Base-by-base conservation (phyloP, 192 early-diverging fungal species). In the Coemansia sp. region DNA sequence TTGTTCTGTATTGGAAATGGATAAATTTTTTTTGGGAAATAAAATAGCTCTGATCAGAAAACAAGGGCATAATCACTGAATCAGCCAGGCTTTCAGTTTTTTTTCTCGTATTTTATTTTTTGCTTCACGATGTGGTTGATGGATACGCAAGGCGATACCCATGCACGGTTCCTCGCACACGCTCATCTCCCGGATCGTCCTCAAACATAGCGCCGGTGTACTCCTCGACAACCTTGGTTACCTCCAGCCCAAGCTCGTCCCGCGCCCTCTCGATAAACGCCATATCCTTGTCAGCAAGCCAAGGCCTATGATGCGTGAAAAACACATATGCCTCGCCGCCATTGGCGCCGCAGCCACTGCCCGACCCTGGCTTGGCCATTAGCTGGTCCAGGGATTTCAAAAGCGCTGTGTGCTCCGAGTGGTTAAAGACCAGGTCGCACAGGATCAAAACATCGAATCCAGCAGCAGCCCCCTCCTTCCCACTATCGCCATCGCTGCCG, bases 381-480 rank as follows among this genome's bases (percentile, higher is more conserved):
- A 84, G 75, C 58, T 82, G 72, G 29, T 82, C 61, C 51, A 89
- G 89, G 0, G 90, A 86, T 60, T 84, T 82, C 25, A 96, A 75
- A 71, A 96, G 72, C 3, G 86, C 70, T 20, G 73, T 60, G 46
- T 96, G 94, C 62, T 96, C 85, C n/a, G 88, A 91, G 68, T 95
- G 92, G 69, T 95, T 94, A 71, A 94, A 93, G 14, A 96, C 82
- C 24, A 93, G 69, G 58, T 96, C 94, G 35, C 87, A 89, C 46
- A 95, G 58, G 48, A 96, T 88, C 61, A 95, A 85, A 35, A 92
- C 81, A 68, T 95, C 94, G 64, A 81, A 96, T 30, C 8, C 39
- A 16, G 11, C 39, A 16, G 11, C 13, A 10, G 2, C 14, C 39
- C 11, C 5, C 11, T 67, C 46, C 3, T 14, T 48, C 6, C 46